Evolutionary conservation across 805 yeast genomes (phyloP).

Genomic region (Hanseniaspora meyeri): DNA sequence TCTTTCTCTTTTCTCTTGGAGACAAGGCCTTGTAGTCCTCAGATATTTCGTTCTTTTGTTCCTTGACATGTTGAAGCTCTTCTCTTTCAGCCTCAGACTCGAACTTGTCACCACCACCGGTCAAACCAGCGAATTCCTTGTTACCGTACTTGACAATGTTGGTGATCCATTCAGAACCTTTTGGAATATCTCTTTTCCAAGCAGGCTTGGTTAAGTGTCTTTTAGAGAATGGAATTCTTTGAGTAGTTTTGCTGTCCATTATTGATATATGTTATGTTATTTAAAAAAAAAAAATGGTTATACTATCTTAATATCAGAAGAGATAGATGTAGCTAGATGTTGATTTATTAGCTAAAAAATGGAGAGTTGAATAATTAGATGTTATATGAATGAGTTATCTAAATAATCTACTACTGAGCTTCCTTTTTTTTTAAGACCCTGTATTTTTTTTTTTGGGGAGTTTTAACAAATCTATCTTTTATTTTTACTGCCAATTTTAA

Average conservation of each 20-base stretch:
- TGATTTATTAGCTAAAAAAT: too few relatives aligned
- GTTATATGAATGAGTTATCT: too few relatives aligned
- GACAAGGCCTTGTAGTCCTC: not conserved
- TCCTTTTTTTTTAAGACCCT: too few relatives aligned
- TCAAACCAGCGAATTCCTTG: slow-evolving; percentile 3
- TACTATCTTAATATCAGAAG: too few relatives aligned
- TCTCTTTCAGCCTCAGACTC: slow-evolving; percentile 2
- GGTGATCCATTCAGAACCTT: slow-evolving; percentile 2
- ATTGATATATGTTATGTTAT: not conserved
- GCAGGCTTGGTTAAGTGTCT: slow-evolving; percentile 5
- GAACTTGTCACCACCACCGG: not conserved
- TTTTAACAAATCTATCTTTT: too few relatives aligned
- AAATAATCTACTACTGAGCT: too few relatives aligned
- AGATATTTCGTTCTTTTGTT: not conserved
- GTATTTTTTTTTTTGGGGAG: too few relatives aligned
- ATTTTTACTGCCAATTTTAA: too few relatives aligned
- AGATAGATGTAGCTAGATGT: too few relatives aligned
- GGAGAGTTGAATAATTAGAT: too few relatives aligned
- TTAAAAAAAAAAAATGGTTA: not conserved
- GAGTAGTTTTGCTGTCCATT: not conserved
- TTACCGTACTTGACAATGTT: slow-evolving; percentile 5
- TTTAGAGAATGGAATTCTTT: slow-evolving; percentile 4
- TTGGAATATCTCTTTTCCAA: slow-evolving; percentile 12
- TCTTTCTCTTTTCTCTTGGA: slow-evolving; percentile 6
- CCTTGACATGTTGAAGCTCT: not conserved